phyloP scores from a whole-genome alignment of 306 rosid species.

The Rosa chinensis region DNA sequence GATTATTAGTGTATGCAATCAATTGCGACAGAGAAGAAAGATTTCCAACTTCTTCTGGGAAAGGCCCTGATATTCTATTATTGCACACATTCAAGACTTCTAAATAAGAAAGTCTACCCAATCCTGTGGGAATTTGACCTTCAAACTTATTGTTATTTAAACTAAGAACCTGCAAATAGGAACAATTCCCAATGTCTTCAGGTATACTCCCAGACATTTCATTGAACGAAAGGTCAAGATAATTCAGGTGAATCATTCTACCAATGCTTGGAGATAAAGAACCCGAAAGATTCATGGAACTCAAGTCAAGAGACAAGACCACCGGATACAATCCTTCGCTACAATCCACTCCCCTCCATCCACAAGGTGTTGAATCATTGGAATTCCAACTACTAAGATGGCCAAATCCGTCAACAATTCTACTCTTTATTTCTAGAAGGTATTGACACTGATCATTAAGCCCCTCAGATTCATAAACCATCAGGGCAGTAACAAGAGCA shows the following conservation, averaged over 20 bases:
- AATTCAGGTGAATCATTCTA: slow-evolving; percentile 46
- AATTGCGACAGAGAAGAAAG: slow-evolving; percentile 56
- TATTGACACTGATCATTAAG: slow-evolving; percentile 54
- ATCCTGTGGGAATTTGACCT: slow-evolving; percentile 59
- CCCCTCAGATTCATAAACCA: slow-evolving; percentile 29
- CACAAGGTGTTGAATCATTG: slow-evolving; percentile 70
- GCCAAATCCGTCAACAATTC: slow-evolving; percentile 42
- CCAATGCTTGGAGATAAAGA: slow-evolving; percentile 55
- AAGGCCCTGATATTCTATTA: slow-evolving; percentile 59
- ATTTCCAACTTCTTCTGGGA: slow-evolving; percentile 67
- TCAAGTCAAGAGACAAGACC: slow-evolving; percentile 50
- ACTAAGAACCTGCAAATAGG: slow-evolving; percentile 44
- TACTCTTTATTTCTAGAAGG: slow-evolving; percentile 58
- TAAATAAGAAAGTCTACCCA: slow-evolving; percentile 58
- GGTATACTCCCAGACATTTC: slow-evolving; percentile 49
- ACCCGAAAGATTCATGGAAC: slow-evolving; percentile 69
- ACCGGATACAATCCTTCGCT: slow-evolving; percentile 35
- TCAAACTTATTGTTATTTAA: slow-evolving; percentile 64
- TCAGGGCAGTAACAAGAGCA: slow-evolving; percentile 14
- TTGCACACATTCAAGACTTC: slow-evolving; percentile 61
- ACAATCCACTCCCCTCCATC: slow-evolving; percentile 74
- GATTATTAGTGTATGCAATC: slow-evolving; percentile 60
- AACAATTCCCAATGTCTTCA: slow-evolving; percentile 60
- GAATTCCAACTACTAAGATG: slow-evolving; percentile 54
- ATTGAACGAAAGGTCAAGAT: slow-evolving; percentile 60